phyloP scores from a whole-genome alignment of 257 asterid genomes.

The Scutellaria barbata region DNA sequence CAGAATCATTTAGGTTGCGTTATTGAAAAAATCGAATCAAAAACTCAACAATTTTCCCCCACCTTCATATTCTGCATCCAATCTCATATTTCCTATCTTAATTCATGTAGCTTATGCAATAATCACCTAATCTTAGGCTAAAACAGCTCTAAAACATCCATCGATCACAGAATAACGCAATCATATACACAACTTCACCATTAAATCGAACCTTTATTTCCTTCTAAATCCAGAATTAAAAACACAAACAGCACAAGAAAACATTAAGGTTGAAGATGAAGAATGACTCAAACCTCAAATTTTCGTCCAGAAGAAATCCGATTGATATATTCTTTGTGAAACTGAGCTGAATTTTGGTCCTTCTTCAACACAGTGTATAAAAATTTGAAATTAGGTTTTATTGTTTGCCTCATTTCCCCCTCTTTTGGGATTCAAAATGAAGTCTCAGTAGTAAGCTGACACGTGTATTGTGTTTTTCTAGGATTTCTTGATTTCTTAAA shows the following conservation, averaged over 20 bases:
- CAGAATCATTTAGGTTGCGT: neutral
- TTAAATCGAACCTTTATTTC: neutral
- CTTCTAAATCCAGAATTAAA: neutral
- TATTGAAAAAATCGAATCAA: neutral
- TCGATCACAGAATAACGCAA: neutral
- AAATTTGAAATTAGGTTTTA: neutral
- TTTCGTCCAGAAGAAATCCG: neutral
- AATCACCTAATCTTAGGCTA: neutral
- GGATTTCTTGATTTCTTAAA: no score
- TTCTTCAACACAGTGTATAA: no score
- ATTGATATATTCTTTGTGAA: neutral
- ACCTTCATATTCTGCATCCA: neutral
- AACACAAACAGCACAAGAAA: neutral
- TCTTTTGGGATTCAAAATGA: neutral
- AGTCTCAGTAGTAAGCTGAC: neutral
- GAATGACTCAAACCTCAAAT: neutral
- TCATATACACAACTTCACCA: neutral
- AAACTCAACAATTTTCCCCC: neutral
- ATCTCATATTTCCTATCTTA: neutral
- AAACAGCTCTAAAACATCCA: neutral
- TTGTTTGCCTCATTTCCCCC: neutral
- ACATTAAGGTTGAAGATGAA: neutral
- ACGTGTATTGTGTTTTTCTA: neutral
- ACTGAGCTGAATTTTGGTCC: neutral
- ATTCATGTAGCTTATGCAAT: neutral